Evolutionary conservation across 1,139 yeast genomes (phyloP).

Genomic region (Yamadazyma dushanensis): DNA sequence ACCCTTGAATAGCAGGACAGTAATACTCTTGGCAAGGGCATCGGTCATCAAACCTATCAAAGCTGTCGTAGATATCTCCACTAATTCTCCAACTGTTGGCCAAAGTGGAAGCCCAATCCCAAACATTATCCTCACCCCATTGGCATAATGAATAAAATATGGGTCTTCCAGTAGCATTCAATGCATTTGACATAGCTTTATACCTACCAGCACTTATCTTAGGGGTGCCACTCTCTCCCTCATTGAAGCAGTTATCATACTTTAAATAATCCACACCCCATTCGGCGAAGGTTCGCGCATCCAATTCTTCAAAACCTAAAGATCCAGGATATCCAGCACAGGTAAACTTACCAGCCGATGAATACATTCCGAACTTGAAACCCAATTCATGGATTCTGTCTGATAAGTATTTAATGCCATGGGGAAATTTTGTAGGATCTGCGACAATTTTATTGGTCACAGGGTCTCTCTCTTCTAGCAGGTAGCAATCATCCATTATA

Average conservation of each 20-base stretch:
- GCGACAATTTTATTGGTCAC: slow-evolving; percentile 9
- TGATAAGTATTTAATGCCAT: slow-evolving; percentile 23
- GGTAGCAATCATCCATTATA: slow-evolving; percentile 29
- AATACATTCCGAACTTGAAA: slow-evolving; percentile 27
- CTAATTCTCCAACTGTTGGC: slow-evolving; percentile 28
- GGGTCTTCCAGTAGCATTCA: slow-evolving; percentile 23
- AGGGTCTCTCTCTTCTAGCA: slow-evolving; percentile 11
- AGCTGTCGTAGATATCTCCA: slow-evolving; percentile 22
- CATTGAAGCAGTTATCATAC: slow-evolving; percentile 28
- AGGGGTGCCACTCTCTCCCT: slow-evolving; percentile 23
- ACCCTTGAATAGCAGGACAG: slow-evolving; percentile 21
- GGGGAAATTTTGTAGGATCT: slow-evolving; percentile 23
- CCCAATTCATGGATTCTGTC: slow-evolving; percentile 22
- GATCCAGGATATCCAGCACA: slow-evolving; percentile 28
- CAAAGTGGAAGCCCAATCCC: slow-evolving; percentile 25
- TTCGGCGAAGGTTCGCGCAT: slow-evolving; percentile 24
- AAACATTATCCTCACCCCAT: slow-evolving; percentile 24
- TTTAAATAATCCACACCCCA: slow-evolving; percentile 29
- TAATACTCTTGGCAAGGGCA: slow-evolving; percentile 25
- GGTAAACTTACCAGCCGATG: slow-evolving; percentile 26
- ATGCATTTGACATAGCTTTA: slow-evolving; percentile 24
- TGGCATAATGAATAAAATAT: slow-evolving; percentile 27
- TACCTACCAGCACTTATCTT: slow-evolving; percentile 21
- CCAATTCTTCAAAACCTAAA: slow-evolving; percentile 22
- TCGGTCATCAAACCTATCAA: slow-evolving; percentile 21